phyloP scores from a whole-genome alignment of 305 asterid species.

The Monarda citriodora region DNA sequence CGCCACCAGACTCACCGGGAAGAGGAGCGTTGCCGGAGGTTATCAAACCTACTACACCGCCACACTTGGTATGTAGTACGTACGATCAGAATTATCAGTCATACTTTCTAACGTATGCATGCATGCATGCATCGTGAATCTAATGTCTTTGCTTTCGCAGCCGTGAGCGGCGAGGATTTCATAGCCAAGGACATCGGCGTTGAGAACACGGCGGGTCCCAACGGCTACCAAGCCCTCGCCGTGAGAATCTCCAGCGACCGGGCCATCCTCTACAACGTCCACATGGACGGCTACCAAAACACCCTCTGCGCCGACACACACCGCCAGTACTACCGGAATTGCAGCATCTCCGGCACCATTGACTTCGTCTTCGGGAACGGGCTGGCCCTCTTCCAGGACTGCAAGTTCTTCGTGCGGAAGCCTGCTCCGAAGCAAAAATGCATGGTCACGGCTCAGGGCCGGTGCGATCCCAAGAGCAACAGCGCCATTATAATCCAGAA shows the following conservation, averaged over 20 bases:
- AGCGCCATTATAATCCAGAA: slow-evolving; percentile 41
- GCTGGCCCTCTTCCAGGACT: slow-evolving; percentile 52
- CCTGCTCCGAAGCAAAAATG: slow-evolving; percentile 36
- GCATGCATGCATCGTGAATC: background rate
- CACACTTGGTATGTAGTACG: slow-evolving; percentile 34
- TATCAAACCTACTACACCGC: slow-evolving; percentile 41
- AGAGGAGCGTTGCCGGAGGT: slow-evolving; percentile 37
- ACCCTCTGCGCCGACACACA: slow-evolving; percentile 63
- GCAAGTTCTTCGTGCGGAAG: slow-evolving; percentile 46
- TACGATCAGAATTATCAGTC: too few species aligned
- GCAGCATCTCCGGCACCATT: slow-evolving; percentile 71
- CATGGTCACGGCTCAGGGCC: slow-evolving; percentile 75
- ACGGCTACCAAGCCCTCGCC: slow-evolving; percentile 62
- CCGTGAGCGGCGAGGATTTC: slow-evolving; percentile 34
- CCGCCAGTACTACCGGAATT: slow-evolving; percentile 70
- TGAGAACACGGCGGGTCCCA: slow-evolving; percentile 66
- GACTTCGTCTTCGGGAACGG: slow-evolving; percentile 83
- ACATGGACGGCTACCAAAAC: slow-evolving; percentile 64
- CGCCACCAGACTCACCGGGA: slow-evolving; percentile 46
- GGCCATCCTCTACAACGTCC: slow-evolving; percentile 37
- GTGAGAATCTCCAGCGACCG: slow-evolving; percentile 48
- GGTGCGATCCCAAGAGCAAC: slow-evolving; percentile 19
- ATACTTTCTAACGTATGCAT: background rate
- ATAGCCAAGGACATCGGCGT: slow-evolving; percentile 51
- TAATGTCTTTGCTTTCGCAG: slow-evolving; percentile 11